Base-by-base conservation (phyloP, 371 early-diverging fungal species). In the Zancudomyces culisetae region DNA sequence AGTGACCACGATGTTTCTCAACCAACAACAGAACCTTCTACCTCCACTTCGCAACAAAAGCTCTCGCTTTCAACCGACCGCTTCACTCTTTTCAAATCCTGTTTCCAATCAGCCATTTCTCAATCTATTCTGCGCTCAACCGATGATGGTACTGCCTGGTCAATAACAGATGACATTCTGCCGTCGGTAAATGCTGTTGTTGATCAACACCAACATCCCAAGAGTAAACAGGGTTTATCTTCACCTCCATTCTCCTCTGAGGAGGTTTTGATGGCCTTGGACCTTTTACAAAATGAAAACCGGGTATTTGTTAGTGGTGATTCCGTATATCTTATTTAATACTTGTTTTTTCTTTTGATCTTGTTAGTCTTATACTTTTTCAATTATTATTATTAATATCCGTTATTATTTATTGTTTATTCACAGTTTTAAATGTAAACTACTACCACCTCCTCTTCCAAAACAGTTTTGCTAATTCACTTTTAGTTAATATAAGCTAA, bases 131-230 rank as follows among this genome's bases (percentile, higher is more conserved):
- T 66, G 40, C 63, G 61, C 26, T 52, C 43, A 45, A 49, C 43
- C 40, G 55, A 53, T 43, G 35, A 35, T 35, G 35, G 35, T 6
- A 54, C 62, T 39, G 60, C 63, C 19, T 61, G 64, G 65, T 56
- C 60, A 20, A 61, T 66, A 43, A 57, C 60, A 4, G 61, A 64
- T 18, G 52, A 55, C 15, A 60, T 65, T 45, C 39, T 64, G 48
- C 58, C 66, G 0, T 55, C 60, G 35, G 47, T 56, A 45, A 61
- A 62, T 51, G 50, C 28, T 20, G 54, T 51, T n/a, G 50, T 61
- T 8, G 26, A 22, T 6, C 35, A 10, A 15, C n/a, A n/a, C n/a
- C n/a, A n/a, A n/a, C n/a, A n/a, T n/a, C n/a, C n/a, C n/a, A 19
- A 10, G 3, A 27, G 26, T 28, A 1, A 3, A 19, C 8, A 35